phyloP scores from a whole-genome alignment of 2,329 filamentous ascomycete species.

The Ceratocystis papillata region DNA sequence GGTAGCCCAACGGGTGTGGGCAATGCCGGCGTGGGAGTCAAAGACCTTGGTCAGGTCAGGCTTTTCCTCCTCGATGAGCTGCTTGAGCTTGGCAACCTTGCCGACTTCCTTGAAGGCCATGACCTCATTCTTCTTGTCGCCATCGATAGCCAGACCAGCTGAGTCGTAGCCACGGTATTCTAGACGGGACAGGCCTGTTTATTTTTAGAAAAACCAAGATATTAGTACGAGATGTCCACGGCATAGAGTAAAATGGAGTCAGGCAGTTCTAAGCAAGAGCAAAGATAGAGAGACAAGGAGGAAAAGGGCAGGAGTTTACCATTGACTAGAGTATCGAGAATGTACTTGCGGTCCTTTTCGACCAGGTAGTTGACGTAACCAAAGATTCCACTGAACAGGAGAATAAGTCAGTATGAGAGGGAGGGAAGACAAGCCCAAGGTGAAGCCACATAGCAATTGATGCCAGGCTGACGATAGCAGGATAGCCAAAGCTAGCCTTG shows the following conservation, averaged over 20 bases:
- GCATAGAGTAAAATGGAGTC: background rate
- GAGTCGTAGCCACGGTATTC: constrained; percentile 99
- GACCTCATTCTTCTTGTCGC: constrained; percentile 98
- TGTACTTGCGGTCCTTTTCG: constrained; percentile 95
- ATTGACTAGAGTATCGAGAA: constrained; percentile 92
- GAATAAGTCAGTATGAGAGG: constrained; percentile 22
- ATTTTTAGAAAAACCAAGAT: background rate
- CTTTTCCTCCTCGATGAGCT: constrained; percentile 75
- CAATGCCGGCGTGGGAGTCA: constrained; percentile 96
- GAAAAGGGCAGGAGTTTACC: constrained; percentile 46
- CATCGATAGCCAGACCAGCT: constrained; percentile 87
- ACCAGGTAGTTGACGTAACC: constrained; percentile 99
- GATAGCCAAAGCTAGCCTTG: background rate
- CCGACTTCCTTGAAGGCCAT: constrained; percentile 97
- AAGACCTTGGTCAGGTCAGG: constrained; percentile 86
- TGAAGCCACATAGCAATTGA: background rate
- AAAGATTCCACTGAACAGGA: constrained; percentile 66
- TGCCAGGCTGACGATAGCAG: background rate
- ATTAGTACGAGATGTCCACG: background rate
- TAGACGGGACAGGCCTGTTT: constrained; percentile 74
- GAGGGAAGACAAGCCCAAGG: constrained; percentile 15
- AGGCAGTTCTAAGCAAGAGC: too few relatives aligned
- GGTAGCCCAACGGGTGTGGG: constrained; percentile 98
- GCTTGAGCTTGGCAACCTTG: constrained; percentile 93
- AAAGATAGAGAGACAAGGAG: background rate